Conservation (phyloP, 2,329 filamentous ascomycete genomes). For the Penicillium sp. region DNA sequence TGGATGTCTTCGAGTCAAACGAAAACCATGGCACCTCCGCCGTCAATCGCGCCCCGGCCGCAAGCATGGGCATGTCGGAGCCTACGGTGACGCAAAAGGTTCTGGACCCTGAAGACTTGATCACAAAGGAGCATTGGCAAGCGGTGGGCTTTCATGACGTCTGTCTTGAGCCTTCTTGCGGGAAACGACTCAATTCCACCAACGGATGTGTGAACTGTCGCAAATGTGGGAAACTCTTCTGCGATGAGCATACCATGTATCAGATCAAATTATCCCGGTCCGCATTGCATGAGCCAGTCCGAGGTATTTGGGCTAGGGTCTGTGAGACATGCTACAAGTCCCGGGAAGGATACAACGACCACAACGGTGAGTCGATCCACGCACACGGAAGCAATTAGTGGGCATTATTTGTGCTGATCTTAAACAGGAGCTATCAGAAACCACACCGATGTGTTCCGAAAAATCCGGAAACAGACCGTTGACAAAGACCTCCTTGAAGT, state of each 20-base stretch:
- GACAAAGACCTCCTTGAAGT: slow-evolving; percentile 84
- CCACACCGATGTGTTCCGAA: slow-evolving; percentile 64
- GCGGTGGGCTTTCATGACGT: slow-evolving; percentile 63
- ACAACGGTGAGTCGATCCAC: slow-evolving; percentile 47
- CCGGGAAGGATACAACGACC: slow-evolving; percentile 89
- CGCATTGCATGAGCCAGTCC: slow-evolving; percentile 79
- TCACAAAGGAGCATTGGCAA: slow-evolving; percentile 88
- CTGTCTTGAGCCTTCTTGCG: slow-evolving; percentile 84
- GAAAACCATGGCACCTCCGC: slow-evolving; percentile 50
- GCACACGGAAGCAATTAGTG: background rate
- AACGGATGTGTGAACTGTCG: slow-evolving; percentile 88
- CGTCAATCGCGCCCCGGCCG: slow-evolving; percentile 28
- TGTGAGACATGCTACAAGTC: slow-evolving; percentile 99
- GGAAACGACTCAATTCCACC: slow-evolving; percentile 67
- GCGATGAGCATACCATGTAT: slow-evolving; percentile 98
- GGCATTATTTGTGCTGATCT: slow-evolving; percentile 4
- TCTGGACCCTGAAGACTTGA: slow-evolving; percentile 79
- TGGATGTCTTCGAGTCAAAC: slow-evolving; percentile 93
- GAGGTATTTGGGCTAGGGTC: slow-evolving; percentile 88
- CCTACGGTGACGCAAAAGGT: slow-evolving; percentile 26
- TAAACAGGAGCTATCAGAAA: slow-evolving; percentile 57
- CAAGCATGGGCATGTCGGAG: slow-evolving; percentile 27
- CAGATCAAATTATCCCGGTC: slow-evolving; percentile 95
- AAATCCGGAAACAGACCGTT: slow-evolving; percentile 67
- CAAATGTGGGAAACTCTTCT: slow-evolving; percentile 88